Base-by-base conservation (phyloP, 2,329 filamentous ascomycete species). In the Penicillium sp. region DNA sequence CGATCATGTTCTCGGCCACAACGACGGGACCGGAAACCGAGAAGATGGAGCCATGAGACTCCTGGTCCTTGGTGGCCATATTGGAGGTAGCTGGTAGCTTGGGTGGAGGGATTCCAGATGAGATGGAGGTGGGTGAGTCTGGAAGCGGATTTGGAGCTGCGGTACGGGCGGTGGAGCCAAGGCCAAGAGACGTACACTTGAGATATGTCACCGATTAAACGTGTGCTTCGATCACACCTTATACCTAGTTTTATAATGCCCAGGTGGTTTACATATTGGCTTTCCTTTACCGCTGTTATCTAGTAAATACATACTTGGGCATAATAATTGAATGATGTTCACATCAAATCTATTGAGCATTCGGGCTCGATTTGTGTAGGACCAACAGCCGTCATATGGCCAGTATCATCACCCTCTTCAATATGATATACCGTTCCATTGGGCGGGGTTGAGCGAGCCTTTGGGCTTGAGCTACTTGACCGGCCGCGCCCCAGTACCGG, bases 1-100 rank as follows among this genome's bases (percentile, higher is more conserved):
- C 93, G 67, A 91, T 89, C 90, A 98, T 95, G 74, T 96, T 85
- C 77, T 97, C 91, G 69, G 91, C 93, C 61, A 98, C 81, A 64
- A 98, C 85, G 77, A 98, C 93, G 67, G 93, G 93, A 59, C 83
- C 84, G 56, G 84, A 87, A 61, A 88, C 76, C 54, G 84, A 87
- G 74, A 83, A 87, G 73, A 88, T 80, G 52, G 75, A 73, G 62
- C 82, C 84, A 76, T 78, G 73, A 45, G 75, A 72, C 63, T 82
- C 78, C 47, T 70, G 68, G 50, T 72, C 69, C 69, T 71, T 68
- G 39, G 66, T 68, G 55, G 72, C 70, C 67, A 72, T 74, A 47
- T 55, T 72, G 60, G 62, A 56, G 53, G 49, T 58, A 47, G 57
- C 47, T 44, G 53, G 49, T 58, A 47, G 57, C 47, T 44, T 55